Conservation (phyloP, 2,329 filamentous ascomycete species). For the Aspergillus novoparasiticus region DNA sequence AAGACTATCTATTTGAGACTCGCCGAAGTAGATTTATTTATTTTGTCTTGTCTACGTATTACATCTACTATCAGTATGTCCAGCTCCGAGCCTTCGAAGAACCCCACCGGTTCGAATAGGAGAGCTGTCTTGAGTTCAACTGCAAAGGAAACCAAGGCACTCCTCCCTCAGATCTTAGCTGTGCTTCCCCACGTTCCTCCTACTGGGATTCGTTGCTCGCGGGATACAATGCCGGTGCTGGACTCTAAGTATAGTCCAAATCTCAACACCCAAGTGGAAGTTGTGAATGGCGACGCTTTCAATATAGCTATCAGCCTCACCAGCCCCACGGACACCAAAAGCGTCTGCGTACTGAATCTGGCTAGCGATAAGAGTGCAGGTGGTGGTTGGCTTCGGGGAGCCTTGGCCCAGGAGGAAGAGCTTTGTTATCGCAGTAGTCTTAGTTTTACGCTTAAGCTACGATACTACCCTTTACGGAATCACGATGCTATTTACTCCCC, state of each 20-base stretch:
- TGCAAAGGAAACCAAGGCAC: conserved; percentile 51
- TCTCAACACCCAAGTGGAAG: conserved; percentile 44
- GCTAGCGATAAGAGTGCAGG: conserved; percentile 61
- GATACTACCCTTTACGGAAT: conserved; percentile 57
- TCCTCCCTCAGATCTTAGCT: conserved; percentile 52
- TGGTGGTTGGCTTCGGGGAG: conserved; percentile 66
- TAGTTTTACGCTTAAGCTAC: conserved; percentile 38
- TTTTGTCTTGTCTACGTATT: background rate
- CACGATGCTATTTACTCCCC: conserved; percentile 62
- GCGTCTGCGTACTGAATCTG: conserved; percentile 67
- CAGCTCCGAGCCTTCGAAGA: background rate
- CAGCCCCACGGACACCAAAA: conserved; percentile 29
- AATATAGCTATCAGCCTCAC: conserved; percentile 55
- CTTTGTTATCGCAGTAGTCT: conserved; percentile 64
- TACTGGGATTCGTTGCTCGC: conserved; percentile 43
- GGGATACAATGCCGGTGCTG: conserved; percentile 44
- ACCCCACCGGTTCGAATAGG: background rate
- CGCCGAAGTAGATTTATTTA: background rate
- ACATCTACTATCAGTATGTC: background rate
- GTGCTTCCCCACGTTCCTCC: conserved; percentile 46
- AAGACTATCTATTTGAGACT: background rate
- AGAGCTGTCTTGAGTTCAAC: conserved; percentile 40
- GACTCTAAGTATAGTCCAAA: conserved; percentile 47
- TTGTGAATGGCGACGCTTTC: conserved; percentile 61
- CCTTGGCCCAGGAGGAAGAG: conserved; percentile 69